Evolutionary conservation across 768 basidiomycete genomes (phyloP), one percentile per base, ranked within the genome.

Genomic region (Clathrus columnatus): DNA sequence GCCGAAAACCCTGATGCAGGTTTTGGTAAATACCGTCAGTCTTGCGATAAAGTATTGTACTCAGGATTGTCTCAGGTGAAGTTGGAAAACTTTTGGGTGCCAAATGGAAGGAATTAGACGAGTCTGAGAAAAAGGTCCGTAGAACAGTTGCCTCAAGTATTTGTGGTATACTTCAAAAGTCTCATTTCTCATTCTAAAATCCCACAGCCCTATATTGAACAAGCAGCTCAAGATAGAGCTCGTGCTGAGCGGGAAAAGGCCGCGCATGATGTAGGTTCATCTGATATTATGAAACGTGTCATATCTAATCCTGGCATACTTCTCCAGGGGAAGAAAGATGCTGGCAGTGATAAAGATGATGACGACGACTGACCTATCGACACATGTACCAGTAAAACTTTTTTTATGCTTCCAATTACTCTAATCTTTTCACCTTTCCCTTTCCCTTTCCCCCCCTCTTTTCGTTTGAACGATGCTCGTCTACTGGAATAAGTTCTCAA

Each of bases 101-200:
- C 50, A 93, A 92, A 73, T 98, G 95, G 95, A 97, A 96, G 78
- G 91, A 91, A 68, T 80, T 96, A 63, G 82, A 82, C 52, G 91
- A 92, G 5, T 80, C 80, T 30, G 92, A 96, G 76, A 95, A 92
- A 78, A 90, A 89, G 81, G 91, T 89, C 50, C 45, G 71, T 67
- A 17, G 8, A 1, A n/a, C 20, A 7, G 16, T 2, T 11, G 11
- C 29, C 41, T 43, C 23, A 32, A n/a, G 11, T 18, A 47, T 21
- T 26, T 50, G 45, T 14, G 24, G 14, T 17, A 43, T 43, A 21
- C 14, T 48, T 41, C 42, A 18, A 52, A 16, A 23, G 42, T 27
- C 29, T 36, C 8, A 16, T 16, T 53, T 20, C 5, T 27, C 50
- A 57, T 58, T 55, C 55, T 48, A 45, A 32, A 24, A 63, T 52